A percentile compares a stretch with the other conserved stretches of the same genome.
Conservation (phyloP, 1,139 yeast genomes). For the Saccharomyces hybrid region DNA sequence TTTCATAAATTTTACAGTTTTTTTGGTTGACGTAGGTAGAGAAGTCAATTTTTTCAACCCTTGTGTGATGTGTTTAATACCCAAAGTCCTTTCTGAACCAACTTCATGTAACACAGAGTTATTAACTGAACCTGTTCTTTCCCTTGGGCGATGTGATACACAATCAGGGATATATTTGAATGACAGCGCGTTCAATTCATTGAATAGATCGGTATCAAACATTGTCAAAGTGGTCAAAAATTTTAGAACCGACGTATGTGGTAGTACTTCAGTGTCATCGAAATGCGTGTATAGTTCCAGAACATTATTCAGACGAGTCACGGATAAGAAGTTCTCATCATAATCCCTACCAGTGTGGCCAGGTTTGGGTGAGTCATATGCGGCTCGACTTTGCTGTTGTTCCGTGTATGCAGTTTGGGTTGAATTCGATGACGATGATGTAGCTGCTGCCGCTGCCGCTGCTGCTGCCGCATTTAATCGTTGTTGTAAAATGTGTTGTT, state of each 20-base stretch:
- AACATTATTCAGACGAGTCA: slow-evolving; percentile 15
- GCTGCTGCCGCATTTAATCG: background rate
- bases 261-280: slow-evolving; percentile 21
- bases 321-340: background rate
- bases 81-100: slow-evolving; percentile 7
- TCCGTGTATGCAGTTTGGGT: background rate
- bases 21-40: slow-evolving; percentile 14
- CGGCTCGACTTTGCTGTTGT: background rate
- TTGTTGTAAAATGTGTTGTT: background rate
- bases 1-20: slow-evolving; percentile 21
- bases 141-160: background rate
- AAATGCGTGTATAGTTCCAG: slow-evolving; percentile 18
- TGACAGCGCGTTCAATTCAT: slow-evolving; percentile 18
- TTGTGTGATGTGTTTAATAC: slow-evolving; percentile 15
- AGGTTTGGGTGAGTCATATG: background rate
- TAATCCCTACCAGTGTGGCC: background rate
- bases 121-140: background rate
- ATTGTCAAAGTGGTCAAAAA: slow-evolving; percentile 20
- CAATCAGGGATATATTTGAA: slow-evolving; percentile 20
- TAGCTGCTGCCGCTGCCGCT: background rate
- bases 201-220: slow-evolving; percentile 22
- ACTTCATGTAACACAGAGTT: background rate
- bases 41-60: slow-evolving; percentile 17
- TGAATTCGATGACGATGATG: background rate
- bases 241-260: slow-evolving; percentile 22